Base-by-base conservation (phyloP, 495 filamentous ascomycete species). In the Thermothielavioides terrestris region DNA sequence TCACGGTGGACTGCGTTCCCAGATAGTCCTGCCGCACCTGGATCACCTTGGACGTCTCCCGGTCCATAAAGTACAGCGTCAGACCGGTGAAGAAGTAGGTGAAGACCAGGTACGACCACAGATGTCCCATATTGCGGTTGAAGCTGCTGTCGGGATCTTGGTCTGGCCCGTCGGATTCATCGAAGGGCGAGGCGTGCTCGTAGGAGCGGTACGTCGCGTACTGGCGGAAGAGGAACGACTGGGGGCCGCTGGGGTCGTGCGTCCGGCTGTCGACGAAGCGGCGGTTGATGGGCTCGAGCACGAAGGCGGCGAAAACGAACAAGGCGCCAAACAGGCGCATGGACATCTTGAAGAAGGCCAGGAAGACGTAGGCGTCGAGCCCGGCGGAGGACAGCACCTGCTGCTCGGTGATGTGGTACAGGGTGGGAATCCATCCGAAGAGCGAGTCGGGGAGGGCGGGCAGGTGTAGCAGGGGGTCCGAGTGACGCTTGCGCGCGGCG, bases 91-190 rank as follows among this genome's bases (percentile, higher is more conserved):
- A 97, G 22, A 96, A 68, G 68, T 95, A 99, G 6, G 89, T 83
- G 59, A 97, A 96, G 22, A 83, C 71, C 9, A 96, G 74, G 60
- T 96, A 94, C 42, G 91, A 87, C 89, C 89, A 96, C n/a, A 96
- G 71, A 60, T 92, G 94, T 23, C 65, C 65, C 26, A 60, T 63
- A 32, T 69, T 62, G 6, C 52, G 36, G 18, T 59, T 58, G 47
- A 59, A 56, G 38, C 68, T 73, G 39, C 66, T 68, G 32, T 69
- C 64, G 14, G 64, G 54, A 15, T 54, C 48, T 11, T 35, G 30
- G 4, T 50, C 46, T 12, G 31, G 26, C 4, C 28, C 14, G 0
- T 44, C 27, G 2, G 39, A 22, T 10, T 49, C 37, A n/a, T 20
- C 44, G 27, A 27, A 39, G 2, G 11, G 27, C 1, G 1, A 32